Base-by-base conservation (phyloP, 495 filamentous ascomycete genomes). In the Podospora pseudopauciseta region DNA sequence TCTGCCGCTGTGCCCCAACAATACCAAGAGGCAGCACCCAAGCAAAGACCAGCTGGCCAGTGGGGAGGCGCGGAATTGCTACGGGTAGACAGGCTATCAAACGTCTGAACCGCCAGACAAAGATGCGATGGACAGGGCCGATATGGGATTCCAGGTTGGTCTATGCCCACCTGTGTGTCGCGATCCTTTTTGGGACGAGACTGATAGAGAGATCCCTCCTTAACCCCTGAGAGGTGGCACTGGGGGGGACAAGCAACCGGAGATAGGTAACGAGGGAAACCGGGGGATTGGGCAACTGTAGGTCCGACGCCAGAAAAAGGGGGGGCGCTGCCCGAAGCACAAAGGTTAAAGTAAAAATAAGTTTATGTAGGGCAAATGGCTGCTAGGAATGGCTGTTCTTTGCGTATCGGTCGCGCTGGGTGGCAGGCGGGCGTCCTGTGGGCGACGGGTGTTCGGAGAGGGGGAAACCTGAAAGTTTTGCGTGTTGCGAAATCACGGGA, bases 401-500 rank as follows among this genome's bases (percentile, higher is more conserved):
- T 23, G 44, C 18, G 55, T 65, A 30, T 65, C 65, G 39, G 65
- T 39, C 67, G 68, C 44, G 18, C 62, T 60, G 7, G 44, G 65
- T 66, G 69, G 69, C 67, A 58, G 62, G 65, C 65, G 59, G 61
- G 65, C 65, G 61, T 63, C 65, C 60, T 63, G 66, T 64, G 64
- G 66, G 65, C 63, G 49, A 56, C 39, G 55, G 60, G 61, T 63
- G 61, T 63, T 19, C 27, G 15, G 58, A 64, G 64, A 60, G 26
- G 28, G 49, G 49, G 44, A 49, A 49, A 49, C 39, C 39, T 49
- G 67, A 68, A 68, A 66, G 69, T 57, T 65, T 71, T 71, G 69
- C 63, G 68, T 70, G 68, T 72, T 67, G 73, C 68, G 65, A 75
- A 76, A 73, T 73, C 70, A 68, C 67, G 67, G 65, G 63, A 34